Conservation (phyloP, 2,329 filamentous ascomycete genomes). For the Fusarium pseudograminearum region DNA sequence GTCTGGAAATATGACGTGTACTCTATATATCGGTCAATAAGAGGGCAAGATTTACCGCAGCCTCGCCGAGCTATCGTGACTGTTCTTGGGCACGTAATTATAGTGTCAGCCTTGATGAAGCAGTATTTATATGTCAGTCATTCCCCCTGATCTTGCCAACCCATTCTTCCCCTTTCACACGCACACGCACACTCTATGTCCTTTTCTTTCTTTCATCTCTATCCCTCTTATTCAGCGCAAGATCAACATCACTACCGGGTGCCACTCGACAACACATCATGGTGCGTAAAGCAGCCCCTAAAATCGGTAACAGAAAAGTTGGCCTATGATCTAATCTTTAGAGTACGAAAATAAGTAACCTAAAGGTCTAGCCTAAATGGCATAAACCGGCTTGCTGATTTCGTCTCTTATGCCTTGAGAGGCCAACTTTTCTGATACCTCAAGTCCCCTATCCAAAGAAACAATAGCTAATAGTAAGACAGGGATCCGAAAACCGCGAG, state of each 20-base stretch:
- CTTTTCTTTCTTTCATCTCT: not conserved
- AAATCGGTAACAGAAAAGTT: too few relatives aligned
- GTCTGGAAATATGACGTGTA: not conserved
- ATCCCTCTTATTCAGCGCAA: not conserved
- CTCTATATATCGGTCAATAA: not conserved
- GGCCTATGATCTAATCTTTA: not conserved
- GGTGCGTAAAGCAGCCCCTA: conserved; percentile 29
- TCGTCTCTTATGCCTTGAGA: not conserved
- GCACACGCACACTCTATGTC: not conserved
- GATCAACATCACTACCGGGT: too few relatives aligned
- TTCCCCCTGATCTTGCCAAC: not conserved
- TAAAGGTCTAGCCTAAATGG: not conserved
- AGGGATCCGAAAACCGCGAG: conserved; percentile 55
- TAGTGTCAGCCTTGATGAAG: conserved; percentile 21
- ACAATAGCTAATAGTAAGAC: conserved; percentile 7
- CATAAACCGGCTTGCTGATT: not conserved
- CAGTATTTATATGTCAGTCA: conserved; percentile 24
- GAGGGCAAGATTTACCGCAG: conserved; percentile 1
- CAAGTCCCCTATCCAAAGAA: not conserved
- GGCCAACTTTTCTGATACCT: not conserved
- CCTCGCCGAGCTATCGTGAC: conserved; percentile 15
- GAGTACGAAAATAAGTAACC: not conserved
- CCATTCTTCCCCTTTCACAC: not conserved
- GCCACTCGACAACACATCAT: conserved; percentile 38
- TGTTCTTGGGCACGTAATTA: conserved; percentile 23